These are phyloP conservation scores for Stachybotrys chartarum DNA, from an alignment of 2,329 filamentous ascomycete genomes.

Conservation along the genomic window DNA sequence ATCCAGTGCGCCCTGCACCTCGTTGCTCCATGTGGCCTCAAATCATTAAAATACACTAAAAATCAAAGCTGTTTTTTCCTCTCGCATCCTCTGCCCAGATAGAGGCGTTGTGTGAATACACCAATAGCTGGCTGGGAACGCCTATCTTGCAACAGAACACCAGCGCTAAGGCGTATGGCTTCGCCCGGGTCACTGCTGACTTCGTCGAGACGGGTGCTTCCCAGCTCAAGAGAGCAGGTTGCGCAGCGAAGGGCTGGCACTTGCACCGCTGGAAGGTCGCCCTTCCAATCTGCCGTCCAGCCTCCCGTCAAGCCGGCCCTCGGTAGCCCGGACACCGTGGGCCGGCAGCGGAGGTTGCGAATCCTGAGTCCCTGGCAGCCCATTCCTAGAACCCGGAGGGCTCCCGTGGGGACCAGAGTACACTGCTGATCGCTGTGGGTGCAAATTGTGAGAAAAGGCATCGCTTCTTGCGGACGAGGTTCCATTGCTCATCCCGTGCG, in stretches of 20 bases:
- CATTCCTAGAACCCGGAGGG: constrained; percentile 36
- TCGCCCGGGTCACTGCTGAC: no score
- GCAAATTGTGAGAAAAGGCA: constrained; percentile 31
- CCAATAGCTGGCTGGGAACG: no score
- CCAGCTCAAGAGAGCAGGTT: constrained; percentile 58
- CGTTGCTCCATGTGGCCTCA: no score
- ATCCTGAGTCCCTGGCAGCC: constrained; percentile 20
- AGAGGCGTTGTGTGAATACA: no score
- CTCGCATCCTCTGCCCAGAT: no score
- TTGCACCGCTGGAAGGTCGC: constrained; percentile 56
- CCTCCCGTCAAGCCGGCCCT: constrained; percentile 2
- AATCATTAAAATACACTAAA: no score
- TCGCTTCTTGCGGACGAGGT: constrained; percentile 24
- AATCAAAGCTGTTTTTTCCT: no score
- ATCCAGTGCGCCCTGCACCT: no score
- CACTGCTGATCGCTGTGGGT: constrained; percentile 33
- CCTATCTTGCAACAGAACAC: no score
- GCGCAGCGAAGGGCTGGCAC: constrained; percentile 67
- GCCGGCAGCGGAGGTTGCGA: constrained; percentile 3
- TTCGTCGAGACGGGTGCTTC: no score
- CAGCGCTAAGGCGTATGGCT: no score
- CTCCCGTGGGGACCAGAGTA: constrained; percentile 34
- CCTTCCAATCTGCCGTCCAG: constrained; percentile 17
- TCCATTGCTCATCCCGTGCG: constrained; percentile 25
- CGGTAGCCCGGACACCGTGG: neutral